phyloP scores from a whole-genome alignment of 83 land plant species.

The Diphasiastrum complanatum region DNA sequence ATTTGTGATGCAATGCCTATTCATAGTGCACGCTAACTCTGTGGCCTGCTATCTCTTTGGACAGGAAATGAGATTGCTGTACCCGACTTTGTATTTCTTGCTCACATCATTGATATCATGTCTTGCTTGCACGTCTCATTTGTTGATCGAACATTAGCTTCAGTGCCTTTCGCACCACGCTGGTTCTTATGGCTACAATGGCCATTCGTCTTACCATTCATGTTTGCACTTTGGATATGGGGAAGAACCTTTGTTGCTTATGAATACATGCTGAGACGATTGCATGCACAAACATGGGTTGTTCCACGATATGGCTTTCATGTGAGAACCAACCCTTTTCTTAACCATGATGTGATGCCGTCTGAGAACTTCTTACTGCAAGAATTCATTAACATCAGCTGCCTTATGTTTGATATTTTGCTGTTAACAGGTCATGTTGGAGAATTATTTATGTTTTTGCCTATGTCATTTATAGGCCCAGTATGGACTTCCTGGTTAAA shows the following conservation, averaged over 20 bases:
- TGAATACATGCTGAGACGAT: conserved; percentile 8
- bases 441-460: too few species aligned
- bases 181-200: conserved; percentile 24
- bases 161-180: conserved; percentile 19
- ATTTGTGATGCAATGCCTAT: too few species aligned
- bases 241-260: neutral
- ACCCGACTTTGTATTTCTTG: conserved; percentile 35
- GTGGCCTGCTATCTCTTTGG: too few species aligned
- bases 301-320: conserved; percentile 40
- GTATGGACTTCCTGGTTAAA: too few species aligned
- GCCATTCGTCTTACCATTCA: conserved; percentile 20
- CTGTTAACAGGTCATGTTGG: too few species aligned
- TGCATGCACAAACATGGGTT: conserved; percentile 30
- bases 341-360: too few species aligned
- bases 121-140: conserved; percentile 22
- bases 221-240: conserved; percentile 8
- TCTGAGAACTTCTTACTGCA: too few species aligned
- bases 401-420: too few species aligned
- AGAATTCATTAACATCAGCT: too few species aligned
- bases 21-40: too few species aligned
- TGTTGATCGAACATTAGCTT: conserved; percentile 16
- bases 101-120: conserved; percentile 32
- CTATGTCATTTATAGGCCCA: too few species aligned
- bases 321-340: conserved; percentile 16
- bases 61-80: conserved; percentile 23